Percentiles rank a stretch among this genome's conserved stretches.
These are phyloP conservation scores for Nakazawaea peltata DNA, from an alignment of 805 yeast species.

Conservation along the genomic window DNA sequence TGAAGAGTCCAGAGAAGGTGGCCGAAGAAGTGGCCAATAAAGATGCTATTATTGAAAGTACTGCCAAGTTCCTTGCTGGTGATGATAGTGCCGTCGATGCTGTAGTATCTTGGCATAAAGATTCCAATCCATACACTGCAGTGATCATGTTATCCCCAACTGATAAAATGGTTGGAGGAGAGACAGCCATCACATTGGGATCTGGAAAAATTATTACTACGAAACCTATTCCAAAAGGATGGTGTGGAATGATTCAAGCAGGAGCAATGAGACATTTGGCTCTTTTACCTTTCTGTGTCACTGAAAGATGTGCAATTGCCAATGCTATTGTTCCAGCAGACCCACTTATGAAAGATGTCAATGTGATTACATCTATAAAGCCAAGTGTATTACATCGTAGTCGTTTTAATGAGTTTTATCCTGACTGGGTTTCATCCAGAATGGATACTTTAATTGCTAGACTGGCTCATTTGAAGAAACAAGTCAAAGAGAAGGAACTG, in stretches of 20 bases:
- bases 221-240: constrained; percentile 18
- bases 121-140: constrained; percentile 34
- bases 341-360: constrained; percentile 21
- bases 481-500: constrained; percentile 12
- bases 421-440: constrained; percentile 21
- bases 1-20: constrained; percentile 21
- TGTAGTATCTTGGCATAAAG: constrained; percentile 34
- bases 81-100: constrained; percentile 25
- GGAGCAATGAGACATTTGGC: constrained; percentile 20
- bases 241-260: constrained; percentile 18
- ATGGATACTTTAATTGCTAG: constrained; percentile 19
- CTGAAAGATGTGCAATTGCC: constrained; percentile 24
- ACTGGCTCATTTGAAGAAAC: constrained; percentile 14
- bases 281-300: constrained; percentile 16
- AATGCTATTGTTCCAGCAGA: constrained; percentile 23
- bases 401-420: constrained; percentile 22
- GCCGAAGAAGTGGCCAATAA: constrained; percentile 9
- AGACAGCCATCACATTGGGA: constrained; percentile 34
- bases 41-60: constrained; percentile 12
- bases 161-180: constrained; percentile 35
- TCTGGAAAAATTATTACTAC: constrained; percentile 16
- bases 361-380: constrained; percentile 23
- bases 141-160: constrained; percentile 36
- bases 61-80: constrained; percentile 16
- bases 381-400: constrained; percentile 21